Evolutionary conservation across 305 asterid genomes (phyloP).

Genomic region (Fraxinus sp.): DNA sequence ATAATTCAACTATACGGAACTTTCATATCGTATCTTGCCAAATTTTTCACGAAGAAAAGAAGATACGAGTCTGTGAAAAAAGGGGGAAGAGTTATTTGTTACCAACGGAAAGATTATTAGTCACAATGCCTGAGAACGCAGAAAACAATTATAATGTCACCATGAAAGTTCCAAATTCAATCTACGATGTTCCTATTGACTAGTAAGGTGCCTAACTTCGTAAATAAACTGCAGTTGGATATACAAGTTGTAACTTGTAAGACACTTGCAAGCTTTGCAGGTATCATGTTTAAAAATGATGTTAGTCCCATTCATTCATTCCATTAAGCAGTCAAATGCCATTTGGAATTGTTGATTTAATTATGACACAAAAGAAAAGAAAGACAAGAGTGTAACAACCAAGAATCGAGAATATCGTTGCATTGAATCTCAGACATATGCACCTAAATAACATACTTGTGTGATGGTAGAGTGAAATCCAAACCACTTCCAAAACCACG

Average conservation of each 20-base stretch:
- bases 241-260: background rate
- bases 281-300: background rate
- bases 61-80: background rate
- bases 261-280: background rate
- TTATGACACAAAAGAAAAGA: background rate
- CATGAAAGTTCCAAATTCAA: background rate
- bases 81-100: background rate
- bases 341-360: background rate
- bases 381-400: background rate
- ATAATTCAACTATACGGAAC: background rate
- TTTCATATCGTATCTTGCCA: background rate
- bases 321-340: background rate
- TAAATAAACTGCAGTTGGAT: background rate
- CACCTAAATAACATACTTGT: slow-evolving; percentile 64
- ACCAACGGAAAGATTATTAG: background rate
- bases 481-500: slow-evolving; percentile 94
- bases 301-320: background rate
- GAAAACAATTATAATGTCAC: background rate
- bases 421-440: background rate
- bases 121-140: background rate
- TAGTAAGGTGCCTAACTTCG: background rate
- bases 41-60: background rate
- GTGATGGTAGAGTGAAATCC: slow-evolving; percentile 98
- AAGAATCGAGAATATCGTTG: background rate
- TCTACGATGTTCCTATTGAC: background rate